Base-by-base conservation (phyloP, 805 yeast genomes). In the Kuraishia hungarica region DNA sequence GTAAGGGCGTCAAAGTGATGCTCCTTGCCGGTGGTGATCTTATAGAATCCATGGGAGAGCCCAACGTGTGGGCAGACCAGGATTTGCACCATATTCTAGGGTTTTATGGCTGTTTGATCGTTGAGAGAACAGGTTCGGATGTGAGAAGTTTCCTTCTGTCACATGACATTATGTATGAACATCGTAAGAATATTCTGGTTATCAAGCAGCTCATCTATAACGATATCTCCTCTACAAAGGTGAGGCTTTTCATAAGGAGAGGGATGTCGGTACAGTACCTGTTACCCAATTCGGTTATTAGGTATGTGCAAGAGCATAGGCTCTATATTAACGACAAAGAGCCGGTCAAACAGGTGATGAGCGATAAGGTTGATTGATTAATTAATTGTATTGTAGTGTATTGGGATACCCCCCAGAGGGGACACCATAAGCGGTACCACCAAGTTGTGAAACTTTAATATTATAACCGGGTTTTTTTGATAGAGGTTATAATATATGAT, bases 31-130 rank as follows among this genome's bases (percentile, higher is more conserved):
- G 99, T 53, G 99, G 99, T 49, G 99, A 94, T 71, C 79, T 94
- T 62, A 94, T 94, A 54, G 99, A 94, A 69, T 86, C 96, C 50
- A 94, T 94, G 98, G 99, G 99, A n/a, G 99, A 94, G 71, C 98
- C 99, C 22, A 94, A 93, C 64, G 99, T 94, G 46, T 94, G 99
- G 99, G 96, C 96, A 1, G 98, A 93, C 68, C 86, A 80, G 56
- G 99, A 94, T 70, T 76, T 94, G 63, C 96, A 91, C 64, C 99
- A 94, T 68, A 94, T 94, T 51, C 77, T 94, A 61, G 99, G 99
- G 26, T 86, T 88, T 58, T 94, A 94, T 70, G 99, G 99, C 2
- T 94, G 99, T 73, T 74, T 94, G 59, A 94, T 94, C 52, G 97
- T 94, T 22, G 99, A 94, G 74, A 79, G 99, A 62, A 93, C 99